Evolutionary conservation across 805 yeast species (phyloP).

Genomic region (Candida alai): DNA sequence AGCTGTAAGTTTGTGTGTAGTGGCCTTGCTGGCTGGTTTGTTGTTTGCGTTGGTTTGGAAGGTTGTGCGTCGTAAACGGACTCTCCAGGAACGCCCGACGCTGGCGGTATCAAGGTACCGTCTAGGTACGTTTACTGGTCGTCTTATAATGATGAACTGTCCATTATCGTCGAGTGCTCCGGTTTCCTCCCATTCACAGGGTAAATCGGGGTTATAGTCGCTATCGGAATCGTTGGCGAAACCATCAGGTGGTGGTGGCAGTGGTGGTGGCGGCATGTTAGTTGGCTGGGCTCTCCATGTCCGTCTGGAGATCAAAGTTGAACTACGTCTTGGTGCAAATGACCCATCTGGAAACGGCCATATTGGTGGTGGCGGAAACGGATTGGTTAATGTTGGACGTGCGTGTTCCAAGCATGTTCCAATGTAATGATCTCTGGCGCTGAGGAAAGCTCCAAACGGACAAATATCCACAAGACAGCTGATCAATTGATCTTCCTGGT

Average conservation of each 20-base stretch:
- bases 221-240: slow-evolving; percentile 3
- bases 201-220: slow-evolving; percentile 4
- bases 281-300: slow-evolving; percentile 1
- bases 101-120: slow-evolving; percentile 11
- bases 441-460: slow-evolving; percentile 38
- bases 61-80: slow-evolving; percentile 12
- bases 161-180: slow-evolving; percentile 18
- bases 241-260: not conserved
- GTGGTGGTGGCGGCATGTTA: slow-evolving; percentile 1
- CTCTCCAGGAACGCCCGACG: slow-evolving; percentile 11
- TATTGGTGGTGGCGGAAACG: slow-evolving; percentile 9
- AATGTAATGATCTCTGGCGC: slow-evolving; percentile 46
- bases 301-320: not conserved
- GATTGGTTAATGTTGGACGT: slow-evolving; percentile 9
- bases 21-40: too few species aligned
- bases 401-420: slow-evolving; percentile 45
- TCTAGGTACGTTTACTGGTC: slow-evolving; percentile 17
- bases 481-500: slow-evolving; percentile 31
- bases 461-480: slow-evolving; percentile 47
- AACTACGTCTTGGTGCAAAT: not conserved
- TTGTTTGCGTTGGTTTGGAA: too few species aligned
- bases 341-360: slow-evolving; percentile 1
- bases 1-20: slow-evolving; percentile 1
- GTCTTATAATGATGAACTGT: slow-evolving; percentile 14
- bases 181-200: slow-evolving; percentile 20